Conservation (phyloP, 2,329 filamentous ascomycete species). For the Calonectria crousiana region DNA sequence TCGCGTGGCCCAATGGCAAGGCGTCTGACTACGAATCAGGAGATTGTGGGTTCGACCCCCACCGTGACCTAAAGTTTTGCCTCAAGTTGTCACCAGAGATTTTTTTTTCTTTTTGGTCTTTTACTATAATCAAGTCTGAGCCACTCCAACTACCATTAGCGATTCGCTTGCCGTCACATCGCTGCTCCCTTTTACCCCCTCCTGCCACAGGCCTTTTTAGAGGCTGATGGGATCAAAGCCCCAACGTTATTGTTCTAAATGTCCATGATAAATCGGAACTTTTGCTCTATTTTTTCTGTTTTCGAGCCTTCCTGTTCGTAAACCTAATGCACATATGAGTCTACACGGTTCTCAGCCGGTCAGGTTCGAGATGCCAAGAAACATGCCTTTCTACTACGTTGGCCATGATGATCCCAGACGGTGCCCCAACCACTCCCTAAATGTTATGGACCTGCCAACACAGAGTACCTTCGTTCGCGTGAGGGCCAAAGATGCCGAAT, state of each 20-base stretch:
- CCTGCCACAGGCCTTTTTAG: no score
- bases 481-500: no score
- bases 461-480: no score
- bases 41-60: conserved; percentile 50
- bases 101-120: neutral
- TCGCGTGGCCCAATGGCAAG: conserved; percentile 48
- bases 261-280: no score
- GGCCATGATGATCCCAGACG: no score
- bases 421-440: no score
- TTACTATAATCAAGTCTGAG: neutral
- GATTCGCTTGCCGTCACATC: no score
- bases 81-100: no score
- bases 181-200: no score
- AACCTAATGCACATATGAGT: neutral
- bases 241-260: no score
- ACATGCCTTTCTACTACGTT: neutral
- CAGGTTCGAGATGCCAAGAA: neutral
- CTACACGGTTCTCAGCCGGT: neutral
- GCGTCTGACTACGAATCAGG: conserved; percentile 51
- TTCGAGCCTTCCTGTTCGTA: neutral
- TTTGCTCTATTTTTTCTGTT: no score
- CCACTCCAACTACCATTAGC: neutral
- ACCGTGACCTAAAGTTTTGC: conserved; percentile 29
- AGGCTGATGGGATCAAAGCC: no score
- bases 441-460: neutral